A percentile compares a stretch with the other conserved stretches of the same genome.
Evolutionary conservation across 2,329 filamentous ascomycete genomes (phyloP).

Genomic region (Cryphonectria carpinicola): DNA sequence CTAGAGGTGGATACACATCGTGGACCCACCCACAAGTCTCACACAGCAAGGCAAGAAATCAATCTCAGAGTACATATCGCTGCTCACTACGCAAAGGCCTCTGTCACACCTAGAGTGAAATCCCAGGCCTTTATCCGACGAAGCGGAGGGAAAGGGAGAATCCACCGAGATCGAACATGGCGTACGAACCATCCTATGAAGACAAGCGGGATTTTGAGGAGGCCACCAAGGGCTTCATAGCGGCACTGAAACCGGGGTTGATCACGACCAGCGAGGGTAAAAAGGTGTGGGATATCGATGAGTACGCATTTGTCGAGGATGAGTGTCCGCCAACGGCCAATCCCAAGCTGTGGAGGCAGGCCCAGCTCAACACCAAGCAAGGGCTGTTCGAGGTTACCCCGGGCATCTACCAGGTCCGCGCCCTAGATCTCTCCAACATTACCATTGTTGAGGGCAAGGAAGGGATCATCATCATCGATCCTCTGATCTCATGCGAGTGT

Average conservation of each 20-base stretch:
- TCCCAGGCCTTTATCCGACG: neutral
- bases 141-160: neutral
- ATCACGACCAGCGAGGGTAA: slow-evolving; percentile 27
- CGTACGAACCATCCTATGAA: slow-evolving; percentile 4
- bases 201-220: slow-evolving; percentile 29
- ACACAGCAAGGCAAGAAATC: neutral
- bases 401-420: slow-evolving; percentile 46
- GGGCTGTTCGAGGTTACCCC: slow-evolving; percentile 42
- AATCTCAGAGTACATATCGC: neutral
- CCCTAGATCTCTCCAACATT: slow-evolving; percentile 46
- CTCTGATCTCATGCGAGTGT: slow-evolving; percentile 42
- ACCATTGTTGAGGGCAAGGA: slow-evolving; percentile 43
- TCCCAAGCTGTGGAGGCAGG: slow-evolving; percentile 42
- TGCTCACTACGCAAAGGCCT: neutral
- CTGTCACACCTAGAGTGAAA: neutral
- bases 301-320: slow-evolving; percentile 37
- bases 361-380: slow-evolving; percentile 37
- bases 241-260: slow-evolving; percentile 20
- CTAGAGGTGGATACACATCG: neutral
- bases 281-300: slow-evolving; percentile 38
- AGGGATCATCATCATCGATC: slow-evolving; percentile 45
- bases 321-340: slow-evolving; percentile 37
- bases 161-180: neutral
- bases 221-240: slow-evolving; percentile 29
- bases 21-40: neutral